A percentile compares a stretch with the other conserved stretches of the same genome.
These are phyloP conservation scores for Microsporum ferrugineum DNA, from an alignment of 2,329 filamentous ascomycete species.

Conservation along the genomic window DNA sequence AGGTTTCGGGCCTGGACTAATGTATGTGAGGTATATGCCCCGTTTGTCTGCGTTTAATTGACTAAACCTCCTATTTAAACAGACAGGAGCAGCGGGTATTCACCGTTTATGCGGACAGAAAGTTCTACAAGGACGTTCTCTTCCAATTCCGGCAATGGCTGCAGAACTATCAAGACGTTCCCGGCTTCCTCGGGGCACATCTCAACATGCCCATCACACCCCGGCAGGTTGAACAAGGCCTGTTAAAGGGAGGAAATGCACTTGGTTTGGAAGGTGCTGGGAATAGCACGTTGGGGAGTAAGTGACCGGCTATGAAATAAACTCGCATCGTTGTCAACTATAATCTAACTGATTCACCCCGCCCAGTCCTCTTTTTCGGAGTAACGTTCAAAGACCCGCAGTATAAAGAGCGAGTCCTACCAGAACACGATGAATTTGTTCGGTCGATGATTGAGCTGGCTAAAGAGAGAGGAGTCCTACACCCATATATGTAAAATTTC, in stretches of 20 bases:
- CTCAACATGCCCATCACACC: conserved; percentile 8
- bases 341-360: background rate
- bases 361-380: conserved; percentile 7
- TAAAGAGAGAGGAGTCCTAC: background rate
- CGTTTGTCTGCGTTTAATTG: background rate
- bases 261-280: conserved; percentile 4
- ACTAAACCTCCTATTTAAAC: background rate
- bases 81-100: conserved; percentile 7
- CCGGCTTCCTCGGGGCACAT: conserved; percentile 4
- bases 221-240: conserved; percentile 3
- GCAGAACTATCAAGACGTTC: background rate
- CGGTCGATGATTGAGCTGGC: conserved; percentile 5
- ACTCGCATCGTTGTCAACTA: background rate
- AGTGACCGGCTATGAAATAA: background rate
- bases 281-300: conserved; percentile 1
- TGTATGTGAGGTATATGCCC: conserved; percentile 3
- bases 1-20: background rate
- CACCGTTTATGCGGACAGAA: conserved; percentile 7
- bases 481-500: conserved; percentile 2
- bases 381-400: conserved; percentile 4
- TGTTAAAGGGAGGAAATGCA: conserved; percentile 7
- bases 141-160: conserved; percentile 6
- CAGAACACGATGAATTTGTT: conserved; percentile 6
- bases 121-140: conserved; percentile 7
- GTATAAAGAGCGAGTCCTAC: background rate